Base-by-base conservation (phyloP, 352 stramenopile genomes). In the Phytophthora ohioensis region DNA sequence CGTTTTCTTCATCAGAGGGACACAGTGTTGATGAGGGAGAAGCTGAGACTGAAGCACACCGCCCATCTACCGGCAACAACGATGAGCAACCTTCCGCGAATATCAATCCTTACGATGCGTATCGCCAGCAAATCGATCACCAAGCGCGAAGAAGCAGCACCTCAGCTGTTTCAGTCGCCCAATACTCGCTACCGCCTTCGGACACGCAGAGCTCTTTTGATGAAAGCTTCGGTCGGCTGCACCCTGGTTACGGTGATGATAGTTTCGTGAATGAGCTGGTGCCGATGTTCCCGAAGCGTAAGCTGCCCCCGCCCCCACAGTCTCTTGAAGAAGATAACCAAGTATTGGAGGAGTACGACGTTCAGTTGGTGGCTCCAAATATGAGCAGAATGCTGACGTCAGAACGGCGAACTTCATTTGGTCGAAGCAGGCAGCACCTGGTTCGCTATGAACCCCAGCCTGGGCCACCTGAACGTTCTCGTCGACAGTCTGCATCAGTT, bases 141-240 rank as follows among this genome's bases (percentile, higher is more conserved):
- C 48, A 67, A 58, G 31, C 64, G 10, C 57, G 73, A 31, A 62
- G 70, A 62, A 69, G 52, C 27, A 84, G 76, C 41, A 59, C 36
- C 10, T 80, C 67, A 42, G 65, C 70, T 46, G 56, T 57, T 34
- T 81, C 76, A 11, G 49, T 84, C 5, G 48, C 56, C 5, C 86
- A 92, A 58, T 92, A 86, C 31, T 92, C 84, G 34, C 62, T 92
- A 55, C 84, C 82, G 31, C 65, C 75, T 9, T 91, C 84, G 0
- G 82, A 91, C 27, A 81, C 80, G 27, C 79, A 88, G 35, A 92
- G 79, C 57, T 93, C 79, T 8, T 81, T 91, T 42, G 76, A 84
- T 47, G 80, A 84, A 15, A 90, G 69, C 36, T 69, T 87, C n/a
- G 61, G 73, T 55, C 67, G 62, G 0, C 36, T 69, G 2, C 57